Conservation (phyloP, 202 grass and related monocot genomes). For the Zoysia matrella region DNA sequence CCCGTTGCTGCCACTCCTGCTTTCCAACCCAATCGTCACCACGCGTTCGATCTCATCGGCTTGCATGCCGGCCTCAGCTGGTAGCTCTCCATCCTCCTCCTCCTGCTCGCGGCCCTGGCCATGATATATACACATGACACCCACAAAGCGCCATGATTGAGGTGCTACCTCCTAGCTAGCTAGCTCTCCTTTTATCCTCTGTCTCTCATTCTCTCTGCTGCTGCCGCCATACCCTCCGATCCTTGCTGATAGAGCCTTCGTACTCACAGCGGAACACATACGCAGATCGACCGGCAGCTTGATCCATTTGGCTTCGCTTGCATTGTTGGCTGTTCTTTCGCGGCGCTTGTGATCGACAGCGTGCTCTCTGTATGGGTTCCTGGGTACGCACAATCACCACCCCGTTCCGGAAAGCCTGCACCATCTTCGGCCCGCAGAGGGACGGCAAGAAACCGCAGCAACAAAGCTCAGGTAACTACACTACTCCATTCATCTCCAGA, state of each 20-base stretch:
- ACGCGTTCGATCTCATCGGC: too few species aligned
- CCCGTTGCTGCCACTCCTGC: background rate
- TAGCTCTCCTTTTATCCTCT: slow-evolving; percentile 7
- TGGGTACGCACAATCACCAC: slow-evolving; percentile 74
- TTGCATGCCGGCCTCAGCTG: too few species aligned
- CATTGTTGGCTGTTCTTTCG: background rate
- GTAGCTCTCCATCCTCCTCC: background rate
- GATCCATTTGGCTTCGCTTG: background rate
- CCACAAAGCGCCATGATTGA: slow-evolving; percentile 36
- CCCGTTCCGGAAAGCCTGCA: slow-evolving; percentile 74
- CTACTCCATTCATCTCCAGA: too few species aligned
- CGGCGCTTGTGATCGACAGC: background rate
- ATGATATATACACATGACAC: slow-evolving; percentile 10
- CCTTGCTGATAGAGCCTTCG: background rate
- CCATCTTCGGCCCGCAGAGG: slow-evolving; percentile 48
- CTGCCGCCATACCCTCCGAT: background rate
- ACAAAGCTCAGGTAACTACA: slow-evolving; percentile 37
- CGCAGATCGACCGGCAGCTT: background rate
- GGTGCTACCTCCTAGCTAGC: background rate
- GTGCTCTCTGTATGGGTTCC: slow-evolving; percentile 50
- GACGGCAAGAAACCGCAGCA: slow-evolving; percentile 53
- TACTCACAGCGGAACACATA: background rate
- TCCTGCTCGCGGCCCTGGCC: background rate
- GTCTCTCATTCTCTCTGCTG: background rate
- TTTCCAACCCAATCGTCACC: background rate